These are phyloP conservation scores for Fusarium cicatricum DNA, from an alignment of 2,329 filamentous ascomycete genomes.

Conservation along the genomic window DNA sequence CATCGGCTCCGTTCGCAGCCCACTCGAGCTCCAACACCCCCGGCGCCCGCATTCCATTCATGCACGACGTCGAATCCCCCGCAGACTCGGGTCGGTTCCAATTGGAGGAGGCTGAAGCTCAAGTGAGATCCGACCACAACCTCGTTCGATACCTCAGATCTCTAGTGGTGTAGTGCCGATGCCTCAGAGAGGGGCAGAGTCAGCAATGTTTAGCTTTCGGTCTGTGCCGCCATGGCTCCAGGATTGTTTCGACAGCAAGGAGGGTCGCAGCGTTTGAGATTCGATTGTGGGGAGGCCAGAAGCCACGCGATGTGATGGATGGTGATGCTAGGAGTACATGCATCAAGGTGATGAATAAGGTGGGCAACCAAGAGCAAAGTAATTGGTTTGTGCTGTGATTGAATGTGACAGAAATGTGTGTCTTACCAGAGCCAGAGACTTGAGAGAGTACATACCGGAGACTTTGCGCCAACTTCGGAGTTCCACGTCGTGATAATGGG, in stretches of 20 bases:
- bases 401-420: slow-evolving; percentile 11
- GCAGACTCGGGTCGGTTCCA: slow-evolving; percentile 29
- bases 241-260: background rate
- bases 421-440: background rate
- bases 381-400: background rate
- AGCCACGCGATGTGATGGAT: slow-evolving; percentile 23
- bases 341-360: no score
- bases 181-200: background rate
- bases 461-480: no score
- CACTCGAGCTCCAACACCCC: slow-evolving; percentile 3
- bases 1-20: slow-evolving; percentile 19
- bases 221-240: background rate
- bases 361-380: no score
- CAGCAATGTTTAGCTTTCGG: background rate
- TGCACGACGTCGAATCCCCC: slow-evolving; percentile 31
- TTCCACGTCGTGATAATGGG: background rate
- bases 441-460: background rate
- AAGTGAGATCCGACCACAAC: slow-evolving; percentile 23
- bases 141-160: slow-evolving; percentile 7
- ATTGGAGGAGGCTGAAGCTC: slow-evolving; percentile 27
- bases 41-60: slow-evolving; percentile 27
- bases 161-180: slow-evolving; percentile 9
- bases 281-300: slow-evolving; percentile 24
- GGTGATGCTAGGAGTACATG: background rate
- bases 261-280: slow-evolving; percentile 7